phyloP scores from a whole-genome alignment of 2,329 filamentous ascomycete species.

The Aspergillus sergii region DNA sequence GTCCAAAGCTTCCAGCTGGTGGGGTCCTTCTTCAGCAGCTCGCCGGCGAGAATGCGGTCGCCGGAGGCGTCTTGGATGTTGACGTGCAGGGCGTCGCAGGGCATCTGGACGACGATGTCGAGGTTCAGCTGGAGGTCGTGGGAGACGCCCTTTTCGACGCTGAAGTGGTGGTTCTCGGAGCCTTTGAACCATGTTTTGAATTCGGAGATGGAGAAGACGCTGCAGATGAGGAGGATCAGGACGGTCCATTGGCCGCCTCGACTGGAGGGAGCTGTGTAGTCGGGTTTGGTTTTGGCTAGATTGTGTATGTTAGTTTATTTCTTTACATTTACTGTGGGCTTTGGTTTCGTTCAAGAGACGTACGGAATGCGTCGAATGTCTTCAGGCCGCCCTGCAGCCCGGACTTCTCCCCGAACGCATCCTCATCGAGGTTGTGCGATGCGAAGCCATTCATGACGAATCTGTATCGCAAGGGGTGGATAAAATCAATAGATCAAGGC shows the following conservation, averaged over 20 bases:
- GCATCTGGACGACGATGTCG: conserved; percentile 89
- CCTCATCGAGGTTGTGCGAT: conserved; percentile 71
- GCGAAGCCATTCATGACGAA: conserved; percentile 76
- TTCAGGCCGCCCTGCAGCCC: conserved; percentile 61
- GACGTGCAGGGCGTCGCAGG: conserved; percentile 83
- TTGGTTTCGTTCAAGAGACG: conserved; percentile 38
- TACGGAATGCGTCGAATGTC: conserved; percentile 97
- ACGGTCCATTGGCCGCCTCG: conserved; percentile 95
- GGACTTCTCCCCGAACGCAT: conserved; percentile 74
- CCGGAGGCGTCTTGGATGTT: conserved; percentile 96
- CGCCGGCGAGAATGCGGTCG: conserved; percentile 83
- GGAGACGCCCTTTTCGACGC: conserved; percentile 87
- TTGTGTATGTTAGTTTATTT: conserved; percentile 7
- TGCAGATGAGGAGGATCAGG: conserved; percentile 72
- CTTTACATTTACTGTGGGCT: background rate
- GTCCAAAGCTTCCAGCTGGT: conserved; percentile 85
- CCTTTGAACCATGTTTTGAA: conserved; percentile 81
- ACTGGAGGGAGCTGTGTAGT: conserved; percentile 81
- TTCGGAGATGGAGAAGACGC: conserved; percentile 77
- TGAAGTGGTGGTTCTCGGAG: conserved; percentile 83
- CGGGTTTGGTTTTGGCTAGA: conserved; percentile 90
- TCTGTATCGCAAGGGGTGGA: conserved; percentile 18
- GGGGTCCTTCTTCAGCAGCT: conserved; percentile 71
- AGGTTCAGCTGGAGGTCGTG: conserved; percentile 92
- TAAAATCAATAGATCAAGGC: conserved; percentile 22